Conservation (phyloP, 148 eudicot genomes). For the Mesembryanthemum crystallinum region DNA sequence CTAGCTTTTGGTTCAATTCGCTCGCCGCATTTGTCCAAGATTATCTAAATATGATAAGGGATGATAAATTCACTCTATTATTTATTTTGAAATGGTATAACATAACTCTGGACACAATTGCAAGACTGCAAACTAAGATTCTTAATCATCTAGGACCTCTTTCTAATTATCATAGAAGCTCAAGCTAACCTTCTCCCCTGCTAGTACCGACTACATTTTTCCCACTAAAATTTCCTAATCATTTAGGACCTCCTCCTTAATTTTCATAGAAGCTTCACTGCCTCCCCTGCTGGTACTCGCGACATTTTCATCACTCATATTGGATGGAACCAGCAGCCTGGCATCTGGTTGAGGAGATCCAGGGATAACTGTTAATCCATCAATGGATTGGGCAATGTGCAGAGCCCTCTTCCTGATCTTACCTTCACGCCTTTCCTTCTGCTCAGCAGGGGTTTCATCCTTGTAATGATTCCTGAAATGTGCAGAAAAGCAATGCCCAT, state of each 20-base stretch:
- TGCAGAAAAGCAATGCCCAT: conserved; percentile 11
- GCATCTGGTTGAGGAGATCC: not conserved
- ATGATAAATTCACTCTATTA: not conserved
- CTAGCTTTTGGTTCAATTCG: too few relatives aligned
- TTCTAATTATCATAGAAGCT: not conserved
- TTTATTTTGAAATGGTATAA: not conserved
- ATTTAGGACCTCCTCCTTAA: conserved; percentile 14
- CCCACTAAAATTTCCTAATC: conserved; percentile 2
- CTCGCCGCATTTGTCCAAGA: not conserved
- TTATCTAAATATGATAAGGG: not conserved
- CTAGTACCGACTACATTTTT: not conserved
- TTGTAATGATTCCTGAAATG: conserved; percentile 16
- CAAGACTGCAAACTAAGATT: conserved; percentile 3
- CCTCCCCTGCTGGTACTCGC: not conserved
- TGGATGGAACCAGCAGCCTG: not conserved
- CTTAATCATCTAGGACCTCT: conserved; percentile 1
- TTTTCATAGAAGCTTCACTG: not conserved
- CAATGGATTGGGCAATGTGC: conserved; percentile 1
- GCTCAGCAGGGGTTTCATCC: conserved; percentile 15
- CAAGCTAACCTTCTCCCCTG: conserved; percentile 5
- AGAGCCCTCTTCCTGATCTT: conserved; percentile 15
- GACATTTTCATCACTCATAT: not conserved
- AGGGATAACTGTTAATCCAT: conserved; percentile 20
- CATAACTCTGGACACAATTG: not conserved
- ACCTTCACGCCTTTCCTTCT: conserved; percentile 17